Percentiles rank a stretch among this genome's conserved stretches.
phyloP scores from a whole-genome alignment of 345 rosid species.

The Clausena lansium region DNA sequence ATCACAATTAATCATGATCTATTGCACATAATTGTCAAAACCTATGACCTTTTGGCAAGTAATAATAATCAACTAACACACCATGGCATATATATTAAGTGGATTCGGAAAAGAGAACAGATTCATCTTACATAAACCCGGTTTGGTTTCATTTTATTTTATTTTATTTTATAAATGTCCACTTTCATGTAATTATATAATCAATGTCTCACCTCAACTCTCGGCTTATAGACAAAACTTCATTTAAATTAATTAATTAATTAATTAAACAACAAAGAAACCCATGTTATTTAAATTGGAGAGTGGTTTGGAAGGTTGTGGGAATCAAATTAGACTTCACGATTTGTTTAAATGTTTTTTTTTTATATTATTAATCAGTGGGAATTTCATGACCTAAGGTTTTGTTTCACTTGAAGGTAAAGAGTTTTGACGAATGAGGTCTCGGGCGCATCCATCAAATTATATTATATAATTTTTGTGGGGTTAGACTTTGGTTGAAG shows the following conservation, averaged over 20 bases:
- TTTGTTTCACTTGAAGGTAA: constrained; percentile 7
- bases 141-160: neutral
- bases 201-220: constrained; percentile 8
- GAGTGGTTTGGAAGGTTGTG: constrained; percentile 30
- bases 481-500: constrained; percentile 32
- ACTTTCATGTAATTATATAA: constrained; percentile 9
- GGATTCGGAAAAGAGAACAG: constrained; percentile 21
- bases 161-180: neutral
- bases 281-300: neutral
- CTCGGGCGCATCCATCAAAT: neutral
- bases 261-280: too few species aligned
- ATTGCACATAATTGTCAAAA: constrained; percentile 39
- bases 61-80: constrained; percentile 33
- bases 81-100: neutral
- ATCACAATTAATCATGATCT: constrained; percentile 23
- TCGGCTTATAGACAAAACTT: constrained; percentile 5
- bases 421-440: neutral
- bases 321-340: constrained; percentile 38
- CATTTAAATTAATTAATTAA: neutral
- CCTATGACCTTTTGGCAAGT: constrained; percentile 43
- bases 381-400: constrained; percentile 14
- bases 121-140: constrained; percentile 2
- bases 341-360: neutral
- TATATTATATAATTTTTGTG: neutral
- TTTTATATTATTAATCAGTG: neutral